phyloP scores from a whole-genome alignment of 192 early-diverging fungal species.

The Backusella liffmaniae region DNA sequence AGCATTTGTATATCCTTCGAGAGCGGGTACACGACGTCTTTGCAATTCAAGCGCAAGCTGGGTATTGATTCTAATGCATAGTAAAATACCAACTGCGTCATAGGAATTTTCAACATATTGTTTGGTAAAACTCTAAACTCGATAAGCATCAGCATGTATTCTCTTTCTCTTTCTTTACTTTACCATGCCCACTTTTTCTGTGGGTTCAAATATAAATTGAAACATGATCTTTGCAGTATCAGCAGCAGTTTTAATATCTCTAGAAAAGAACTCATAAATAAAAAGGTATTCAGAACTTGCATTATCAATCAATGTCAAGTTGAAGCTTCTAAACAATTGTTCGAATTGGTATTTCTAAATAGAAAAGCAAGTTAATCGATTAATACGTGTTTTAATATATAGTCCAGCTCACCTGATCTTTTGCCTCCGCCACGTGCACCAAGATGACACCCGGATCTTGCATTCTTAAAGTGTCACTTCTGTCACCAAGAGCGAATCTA shows the following conservation, averaged over 20 bases:
- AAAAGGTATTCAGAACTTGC: conserved; percentile 95
- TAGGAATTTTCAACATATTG: conserved; percentile 71
- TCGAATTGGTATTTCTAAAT: conserved; percentile 82
- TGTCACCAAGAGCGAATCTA: conserved; percentile 81
- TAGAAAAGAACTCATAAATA: conserved; percentile 85
- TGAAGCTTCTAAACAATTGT: conserved; percentile 87
- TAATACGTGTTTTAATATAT: too few relatives aligned
- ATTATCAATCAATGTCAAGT: conserved; percentile 90
- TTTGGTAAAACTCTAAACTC: conserved; percentile 44
- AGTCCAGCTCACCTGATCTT: conserved; percentile 52
- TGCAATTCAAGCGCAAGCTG: conserved; percentile 83
- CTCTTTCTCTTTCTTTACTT: not conserved
- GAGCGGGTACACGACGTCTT: conserved; percentile 69
- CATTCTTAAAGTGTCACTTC: conserved; percentile 72
- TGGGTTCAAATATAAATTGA: conserved; percentile 87
- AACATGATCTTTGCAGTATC: conserved; percentile 72
- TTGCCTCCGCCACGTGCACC: conserved; percentile 75
- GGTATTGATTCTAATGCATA: conserved; percentile 88
- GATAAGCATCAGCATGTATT: not conserved
- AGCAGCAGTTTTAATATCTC: conserved; percentile 57
- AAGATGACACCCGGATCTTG: conserved; percentile 88
- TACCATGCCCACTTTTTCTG: conserved; percentile 70
- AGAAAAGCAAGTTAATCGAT: too few relatives aligned
- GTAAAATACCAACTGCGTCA: conserved; percentile 88
- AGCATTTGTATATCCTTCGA: conserved; percentile 87